Conservation (phyloP, 1,284 basidiomycete genomes). For the Ceratobasidium sp. region DNA sequence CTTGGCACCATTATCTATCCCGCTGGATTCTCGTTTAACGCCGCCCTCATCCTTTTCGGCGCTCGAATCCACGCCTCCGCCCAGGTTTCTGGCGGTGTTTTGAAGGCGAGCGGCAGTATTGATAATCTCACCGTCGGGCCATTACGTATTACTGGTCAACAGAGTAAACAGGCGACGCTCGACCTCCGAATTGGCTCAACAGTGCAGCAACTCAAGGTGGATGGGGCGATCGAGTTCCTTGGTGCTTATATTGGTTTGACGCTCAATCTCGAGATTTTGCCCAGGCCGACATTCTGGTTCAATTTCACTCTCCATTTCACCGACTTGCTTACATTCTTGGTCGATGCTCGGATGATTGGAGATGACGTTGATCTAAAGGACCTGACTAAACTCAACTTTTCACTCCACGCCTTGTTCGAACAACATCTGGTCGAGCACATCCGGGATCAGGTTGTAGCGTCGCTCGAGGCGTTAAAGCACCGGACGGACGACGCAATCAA, state of each 20-base stretch:
- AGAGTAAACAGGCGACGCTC: not conserved
- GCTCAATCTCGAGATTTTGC: not conserved
- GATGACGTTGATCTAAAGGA: not conserved
- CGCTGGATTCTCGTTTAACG: slow-evolving; percentile 4
- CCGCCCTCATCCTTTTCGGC: slow-evolving; percentile 4
- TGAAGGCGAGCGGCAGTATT: not conserved
- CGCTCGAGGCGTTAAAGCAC: not conserved
- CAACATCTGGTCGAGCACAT: not conserved
- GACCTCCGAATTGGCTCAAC: not conserved
- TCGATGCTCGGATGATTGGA: too few relatives aligned
- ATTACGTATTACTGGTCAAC: not conserved
- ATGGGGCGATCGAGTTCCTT: slow-evolving; percentile 1
- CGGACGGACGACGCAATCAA: not conserved
- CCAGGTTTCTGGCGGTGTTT: not conserved
- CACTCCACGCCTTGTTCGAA: slow-evolving; percentile 12
- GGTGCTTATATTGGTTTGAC: not conserved
- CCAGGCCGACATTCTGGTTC: not conserved
- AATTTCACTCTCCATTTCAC: slow-evolving; percentile 11
- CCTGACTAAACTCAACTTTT: not conserved
- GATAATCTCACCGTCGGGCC: slow-evolving; percentile 9
- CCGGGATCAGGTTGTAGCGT: not conserved
- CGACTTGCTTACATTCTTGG: not conserved
- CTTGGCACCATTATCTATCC: slow-evolving; percentile 8
- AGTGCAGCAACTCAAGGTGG: not conserved
- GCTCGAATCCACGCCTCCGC: not conserved